Percentiles rank a stretch among this genome's conserved stretches.
Conservation (phyloP, 208 protist species). For the Strigomonas galati region DNA sequence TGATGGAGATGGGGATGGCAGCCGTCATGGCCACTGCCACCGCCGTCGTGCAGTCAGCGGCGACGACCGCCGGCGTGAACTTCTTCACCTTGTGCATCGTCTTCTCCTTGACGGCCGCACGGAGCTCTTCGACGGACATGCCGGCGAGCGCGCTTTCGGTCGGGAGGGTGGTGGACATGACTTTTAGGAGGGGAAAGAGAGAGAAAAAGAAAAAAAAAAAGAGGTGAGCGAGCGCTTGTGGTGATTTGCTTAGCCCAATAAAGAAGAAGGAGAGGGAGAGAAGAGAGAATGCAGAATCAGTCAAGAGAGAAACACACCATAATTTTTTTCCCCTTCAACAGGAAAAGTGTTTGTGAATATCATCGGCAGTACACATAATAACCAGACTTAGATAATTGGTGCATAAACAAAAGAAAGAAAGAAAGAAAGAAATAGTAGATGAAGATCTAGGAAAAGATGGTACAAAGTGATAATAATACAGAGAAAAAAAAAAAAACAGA, state of each 20-base stretch:
- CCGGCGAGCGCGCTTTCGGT: neutral
- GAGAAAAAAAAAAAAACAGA: neutral
- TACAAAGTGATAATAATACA: neutral
- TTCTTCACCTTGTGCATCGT: conserved; percentile 49
- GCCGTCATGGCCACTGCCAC: conserved; percentile 62
- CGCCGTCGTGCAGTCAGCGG: conserved; percentile 66
- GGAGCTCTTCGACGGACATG: conserved; percentile 33
- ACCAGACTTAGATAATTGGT: neutral
- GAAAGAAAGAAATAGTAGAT: neutral
- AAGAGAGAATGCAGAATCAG: neutral
- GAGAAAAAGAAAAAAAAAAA: neutral
- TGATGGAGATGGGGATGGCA: conserved; percentile 82
- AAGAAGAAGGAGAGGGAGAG: neutral
- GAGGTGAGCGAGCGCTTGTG: neutral
- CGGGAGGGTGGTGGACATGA: neutral
- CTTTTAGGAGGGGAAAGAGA: neutral
- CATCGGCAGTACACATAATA: neutral
- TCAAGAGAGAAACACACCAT: neutral
- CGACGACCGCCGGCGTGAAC: conserved; percentile 42
- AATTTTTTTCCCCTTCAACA: neutral
- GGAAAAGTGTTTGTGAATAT: neutral
- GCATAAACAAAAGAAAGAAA: neutral
- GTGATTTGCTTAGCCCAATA: neutral
- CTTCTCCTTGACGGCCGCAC: conserved; percentile 20
- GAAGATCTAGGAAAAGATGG: neutral